Base-by-base conservation (phyloP, 305 asterid genomes). In the Fraxinus ornus region DNA sequence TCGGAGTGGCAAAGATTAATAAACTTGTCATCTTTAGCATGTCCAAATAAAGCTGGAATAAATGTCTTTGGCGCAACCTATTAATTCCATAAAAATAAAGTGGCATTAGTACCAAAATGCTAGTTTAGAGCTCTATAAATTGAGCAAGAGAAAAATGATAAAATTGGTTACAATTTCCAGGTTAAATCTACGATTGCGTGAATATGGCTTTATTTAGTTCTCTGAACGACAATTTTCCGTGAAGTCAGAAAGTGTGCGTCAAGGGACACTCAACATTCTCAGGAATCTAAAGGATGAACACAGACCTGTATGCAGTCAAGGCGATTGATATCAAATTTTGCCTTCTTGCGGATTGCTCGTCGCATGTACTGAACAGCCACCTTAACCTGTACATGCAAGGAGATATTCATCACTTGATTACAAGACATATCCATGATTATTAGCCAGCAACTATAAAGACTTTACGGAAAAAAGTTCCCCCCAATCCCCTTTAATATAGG, bases 281-380 rank as follows among this genome's bases (percentile, higher is more conserved):
- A 49, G 75, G 32, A 78, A 79, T 83, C 79, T 41, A 76, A 77
- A 22, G 32, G 85, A 79, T 78, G 76, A 82, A 83, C 41, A 60
- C 84, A 22, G 85, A 95, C 99, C 99, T 91, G 90, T 83, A 86
- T 47, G 80, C 95, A 92, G 79, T 94, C 92, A 79, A 95, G 98
- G 86, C 81, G 84, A 91, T 82, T 95, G 80, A 94, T 93, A 88
- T 95, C 99, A 86, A 95, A 94, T 84, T 94, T 92, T 86, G 99
- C 99, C 89, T 90, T 95, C 90, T 91, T 95, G 90, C 89, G 97
- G 84, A 95, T 95, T 78, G 93, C 91, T 49, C 95, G 92, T 21
- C 98, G 93, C 99, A 94, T 95, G 88, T 95, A 95, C 83, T 95
- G 98, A 80, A 95, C 88, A 86, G 94, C 99, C 90, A 95, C 93